These are phyloP conservation scores for Hysterangium stoloniferum DNA, from an alignment of 768 basidiomycete genomes.

Conservation along the genomic window DNA sequence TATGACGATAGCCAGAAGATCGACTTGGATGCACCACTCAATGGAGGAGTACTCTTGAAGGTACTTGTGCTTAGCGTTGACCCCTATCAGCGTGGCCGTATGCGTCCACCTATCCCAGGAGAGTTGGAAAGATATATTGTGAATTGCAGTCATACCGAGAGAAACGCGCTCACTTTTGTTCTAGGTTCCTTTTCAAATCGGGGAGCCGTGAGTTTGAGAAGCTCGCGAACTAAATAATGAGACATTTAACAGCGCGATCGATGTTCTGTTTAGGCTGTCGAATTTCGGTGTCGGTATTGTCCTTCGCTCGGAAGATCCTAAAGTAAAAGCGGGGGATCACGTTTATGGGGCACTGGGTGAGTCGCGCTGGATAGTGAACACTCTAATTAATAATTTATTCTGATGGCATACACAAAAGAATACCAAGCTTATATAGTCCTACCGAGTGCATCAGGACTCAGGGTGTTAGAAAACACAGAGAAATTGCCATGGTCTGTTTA, in stretches of 20 bases:
- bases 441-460: conserved; percentile 17
- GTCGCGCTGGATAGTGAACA: conserved; percentile 14
- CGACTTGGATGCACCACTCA: conserved; percentile 39
- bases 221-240: too few relatives aligned
- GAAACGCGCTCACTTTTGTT: background rate
- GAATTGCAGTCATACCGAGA: background rate
- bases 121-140: background rate
- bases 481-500: conserved; percentile 42
- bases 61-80: conserved; percentile 40
- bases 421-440: conserved; percentile 35
- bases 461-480: conserved; percentile 32
- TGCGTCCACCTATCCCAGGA: conserved; percentile 26
- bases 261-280: conserved; percentile 17
- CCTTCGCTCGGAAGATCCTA: conserved; percentile 32
- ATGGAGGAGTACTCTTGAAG: conserved; percentile 44
- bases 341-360: conserved; percentile 28
- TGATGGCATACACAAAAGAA: conserved; percentile 22
- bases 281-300: conserved; percentile 37
- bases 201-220: conserved; percentile 21
- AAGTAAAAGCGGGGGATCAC: conserved; percentile 32
- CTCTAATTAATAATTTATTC: conserved; percentile 9
- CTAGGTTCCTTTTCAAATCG: conserved; percentile 17
- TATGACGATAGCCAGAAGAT: conserved; percentile 40
- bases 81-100: conserved; percentile 34
- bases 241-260: background rate